Conservation (phyloP, 768 basidiomycete genomes). For the Lactarius hatsudake region DNA sequence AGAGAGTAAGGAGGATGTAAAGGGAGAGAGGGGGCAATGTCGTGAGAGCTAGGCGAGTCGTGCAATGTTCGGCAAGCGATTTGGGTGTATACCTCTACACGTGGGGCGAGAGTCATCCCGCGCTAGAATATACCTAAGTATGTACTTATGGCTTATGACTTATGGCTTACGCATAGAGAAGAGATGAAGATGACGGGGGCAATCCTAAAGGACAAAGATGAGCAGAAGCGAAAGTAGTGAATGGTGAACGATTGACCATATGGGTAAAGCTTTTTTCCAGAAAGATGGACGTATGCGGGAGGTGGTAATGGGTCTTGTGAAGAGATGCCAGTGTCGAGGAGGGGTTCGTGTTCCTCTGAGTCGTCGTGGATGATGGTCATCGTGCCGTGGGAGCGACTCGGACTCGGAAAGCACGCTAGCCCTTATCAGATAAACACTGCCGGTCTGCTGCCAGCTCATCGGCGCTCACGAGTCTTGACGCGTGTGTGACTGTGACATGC, state of each 20-base stretch:
- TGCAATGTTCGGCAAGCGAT: slow-evolving; percentile 26
- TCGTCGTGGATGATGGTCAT: neutral
- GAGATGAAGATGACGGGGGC: slow-evolving; percentile 25
- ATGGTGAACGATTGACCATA: neutral
- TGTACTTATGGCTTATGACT: neutral
- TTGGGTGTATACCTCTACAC: slow-evolving; percentile 28
- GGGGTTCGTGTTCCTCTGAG: slow-evolving; percentile 21
- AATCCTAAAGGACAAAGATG: slow-evolving; percentile 19
- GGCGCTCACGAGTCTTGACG: neutral
- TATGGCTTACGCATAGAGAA: slow-evolving; percentile 24
- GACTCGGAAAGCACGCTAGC: too few relatives aligned
- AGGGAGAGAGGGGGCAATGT: neutral
- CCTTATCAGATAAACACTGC: slow-evolving; percentile 7
- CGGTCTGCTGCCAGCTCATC: neutral
- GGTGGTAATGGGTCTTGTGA: neutral
- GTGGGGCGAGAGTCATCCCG: slow-evolving; percentile 28
- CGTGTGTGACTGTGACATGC: neutral
- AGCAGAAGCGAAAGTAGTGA: neutral
- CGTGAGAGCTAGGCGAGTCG: slow-evolving; percentile 3
- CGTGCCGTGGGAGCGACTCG: neutral
- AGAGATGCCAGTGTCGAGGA: slow-evolving; percentile 9
- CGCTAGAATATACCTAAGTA: slow-evolving; percentile 14
- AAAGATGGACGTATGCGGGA: neutral
- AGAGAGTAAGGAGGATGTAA: neutral
- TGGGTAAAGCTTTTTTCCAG: slow-evolving; percentile 23